These are phyloP conservation scores for Skeletonema marinoi DNA, from an alignment of 108 stramenopile genomes.

Conservation along the genomic window DNA sequence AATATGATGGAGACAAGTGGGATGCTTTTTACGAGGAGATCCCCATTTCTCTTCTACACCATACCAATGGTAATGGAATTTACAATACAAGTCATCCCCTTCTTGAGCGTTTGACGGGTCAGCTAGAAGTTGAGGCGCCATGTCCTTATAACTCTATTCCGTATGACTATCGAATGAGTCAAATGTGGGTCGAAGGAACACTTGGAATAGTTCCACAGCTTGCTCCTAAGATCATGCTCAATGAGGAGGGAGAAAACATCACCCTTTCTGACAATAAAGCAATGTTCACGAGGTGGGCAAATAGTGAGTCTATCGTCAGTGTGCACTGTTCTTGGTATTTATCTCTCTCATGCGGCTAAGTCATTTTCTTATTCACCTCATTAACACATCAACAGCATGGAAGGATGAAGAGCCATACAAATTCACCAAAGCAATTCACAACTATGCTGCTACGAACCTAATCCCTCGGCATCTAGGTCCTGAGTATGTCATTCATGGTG, in stretches of 20 bases:
- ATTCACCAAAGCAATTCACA: conserved; percentile 64
- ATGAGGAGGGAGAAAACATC: conserved; percentile 69
- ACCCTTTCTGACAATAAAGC: conserved; percentile 57
- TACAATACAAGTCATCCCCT: conserved; percentile 75
- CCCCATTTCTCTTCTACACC: conserved; percentile 60
- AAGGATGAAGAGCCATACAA: conserved; percentile 50
- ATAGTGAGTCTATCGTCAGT: conserved; percentile 6
- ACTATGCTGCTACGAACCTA: conserved; percentile 75
- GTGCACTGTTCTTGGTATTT: no score
- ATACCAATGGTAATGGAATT: conserved; percentile 77
- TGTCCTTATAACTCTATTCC: conserved; percentile 70
- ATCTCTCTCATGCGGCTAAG: no score
- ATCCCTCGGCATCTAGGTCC: conserved; percentile 61
- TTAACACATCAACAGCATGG: conserved; percentile 16
- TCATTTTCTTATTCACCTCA: no score
- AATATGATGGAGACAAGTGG: conserved; percentile 64
- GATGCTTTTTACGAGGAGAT: conserved; percentile 69
- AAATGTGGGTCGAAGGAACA: conserved; percentile 73
- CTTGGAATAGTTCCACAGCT: conserved; percentile 52
- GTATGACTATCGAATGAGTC: conserved; percentile 69
- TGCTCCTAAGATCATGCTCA: conserved; percentile 66
- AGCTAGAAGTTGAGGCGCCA: conserved; percentile 64
- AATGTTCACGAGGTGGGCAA: conserved; percentile 60
- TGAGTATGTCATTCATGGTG: conserved; percentile 74
- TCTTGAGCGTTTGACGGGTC: conserved; percentile 57